Evolutionary conservation across 2,329 filamentous ascomycete species (phyloP), one percentile per base, ranked within the genome.

Genomic region (Colletotrichum sp.): DNA sequence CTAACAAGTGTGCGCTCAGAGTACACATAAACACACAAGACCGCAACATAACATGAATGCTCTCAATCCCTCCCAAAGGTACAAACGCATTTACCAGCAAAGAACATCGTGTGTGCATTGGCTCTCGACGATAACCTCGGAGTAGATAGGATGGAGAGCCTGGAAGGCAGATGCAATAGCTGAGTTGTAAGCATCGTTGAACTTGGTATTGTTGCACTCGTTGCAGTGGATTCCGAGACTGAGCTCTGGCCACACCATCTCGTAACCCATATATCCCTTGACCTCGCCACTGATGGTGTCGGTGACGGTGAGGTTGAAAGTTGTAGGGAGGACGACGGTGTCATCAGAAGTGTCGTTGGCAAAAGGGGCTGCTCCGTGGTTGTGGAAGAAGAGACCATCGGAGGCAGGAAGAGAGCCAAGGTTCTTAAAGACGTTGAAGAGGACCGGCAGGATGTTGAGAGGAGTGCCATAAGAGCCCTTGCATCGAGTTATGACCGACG

Each of bases 381-480:
- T 71, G 32, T 65, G 32, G 14, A 68, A 55, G 24, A 77, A 78
- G 14, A 74, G 66, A 39, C 71, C 63, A 28, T 70, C 67, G 10
- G 76, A 18, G 21, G 48, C 68, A 21, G 63, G 14, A n/a, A 74
- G 64, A 7, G 76, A 71, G 12, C 76, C 76, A 6, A 78, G 74
- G 18, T 78, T 78, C n/a, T 76, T 76, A 14, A 78, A 30, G n/a
- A 34, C 74, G 13, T 65, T 34, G 68, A 78, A 74, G 52, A 78
- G 65, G 21, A 77, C 26, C 6, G 76, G 76, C 16, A 77, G 28
- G 8, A 77, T 71, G 21, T 77, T 71, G 24, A 77, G 70, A 30
- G 74, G 74, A 21, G 71, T 68, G 6, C 48, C 39, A 24, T 74
- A 71, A 26, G 66, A 65, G 7, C 71, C 71, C n/a, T 69, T 68